A percentile compares a stretch with the other conserved stretches of the same genome.
Conservation (phyloP, 2,329 filamentous ascomycete genomes). For the Dactylellina haptotyla region DNA sequence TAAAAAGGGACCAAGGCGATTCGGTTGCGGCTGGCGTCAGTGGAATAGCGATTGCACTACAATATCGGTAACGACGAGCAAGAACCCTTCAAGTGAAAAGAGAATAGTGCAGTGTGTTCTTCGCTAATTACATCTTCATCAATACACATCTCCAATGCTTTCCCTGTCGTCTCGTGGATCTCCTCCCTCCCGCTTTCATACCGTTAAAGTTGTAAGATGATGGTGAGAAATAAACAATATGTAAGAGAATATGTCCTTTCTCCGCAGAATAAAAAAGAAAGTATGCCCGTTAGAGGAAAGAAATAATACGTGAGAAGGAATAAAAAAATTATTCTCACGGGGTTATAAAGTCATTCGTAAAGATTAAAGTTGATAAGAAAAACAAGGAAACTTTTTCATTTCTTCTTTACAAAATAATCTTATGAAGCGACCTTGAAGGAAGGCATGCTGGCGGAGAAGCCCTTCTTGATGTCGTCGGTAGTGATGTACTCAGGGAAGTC, state of each 20-base stretch:
- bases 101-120: constrained; percentile 35
- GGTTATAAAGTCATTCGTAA: constrained; percentile 40
- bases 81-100: background rate
- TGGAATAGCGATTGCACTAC: background rate
- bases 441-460: constrained; percentile 16
- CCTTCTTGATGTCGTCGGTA: constrained; percentile 40
- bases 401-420: constrained; percentile 3
- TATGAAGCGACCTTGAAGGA: constrained; percentile 43
- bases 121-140: constrained; percentile 48
- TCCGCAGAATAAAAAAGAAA: constrained; percentile 34
- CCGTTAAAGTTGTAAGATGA: constrained; percentile 40
- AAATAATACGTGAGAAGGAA: constrained; percentile 16
- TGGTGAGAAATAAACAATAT: constrained; percentile 52
- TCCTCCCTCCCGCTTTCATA: constrained; percentile 22
- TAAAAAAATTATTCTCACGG: constrained; percentile 14
- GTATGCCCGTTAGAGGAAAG: background rate
- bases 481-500: constrained; percentile 55
- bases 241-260: constrained; percentile 52
- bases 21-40: constrained; percentile 9
- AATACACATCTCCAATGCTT: constrained; percentile 16
- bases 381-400: constrained; percentile 38
- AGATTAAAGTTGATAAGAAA: constrained; percentile 35
- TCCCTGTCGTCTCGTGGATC: constrained; percentile 18
- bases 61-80: background rate
- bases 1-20: background rate